Conservation (phyloP, 805 yeast genomes). For the Soucietia sequanensis region DNA sequence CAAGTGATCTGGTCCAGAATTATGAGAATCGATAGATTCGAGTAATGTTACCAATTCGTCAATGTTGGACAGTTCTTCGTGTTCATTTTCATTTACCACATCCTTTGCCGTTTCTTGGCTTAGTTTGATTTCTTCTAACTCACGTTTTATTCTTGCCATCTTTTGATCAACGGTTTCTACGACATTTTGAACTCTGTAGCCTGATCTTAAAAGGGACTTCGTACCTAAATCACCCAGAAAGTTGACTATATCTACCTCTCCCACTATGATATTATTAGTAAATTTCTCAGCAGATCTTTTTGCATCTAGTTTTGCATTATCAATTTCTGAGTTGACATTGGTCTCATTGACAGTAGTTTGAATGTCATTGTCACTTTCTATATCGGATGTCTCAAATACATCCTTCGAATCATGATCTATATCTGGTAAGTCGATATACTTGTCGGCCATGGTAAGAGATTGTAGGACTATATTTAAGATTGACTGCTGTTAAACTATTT, state of each 20-base stretch:
- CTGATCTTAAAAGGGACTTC: constrained; percentile 17
- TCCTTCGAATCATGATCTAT: constrained; percentile 27
- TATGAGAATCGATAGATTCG: constrained; percentile 3
- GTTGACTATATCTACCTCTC: constrained; percentile 30
- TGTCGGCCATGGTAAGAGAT: constrained; percentile 10
- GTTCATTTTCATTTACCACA: not conserved
- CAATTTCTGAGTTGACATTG: constrained; percentile 13
- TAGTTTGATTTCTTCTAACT: constrained; percentile 34
- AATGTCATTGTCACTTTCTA: constrained; percentile 28
- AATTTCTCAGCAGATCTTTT: constrained; percentile 19
- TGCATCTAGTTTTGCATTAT: constrained; percentile 10
- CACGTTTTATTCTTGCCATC: constrained; percentile 36
- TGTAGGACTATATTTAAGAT: no score
- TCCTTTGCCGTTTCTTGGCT: constrained; percentile 6
- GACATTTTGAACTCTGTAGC: constrained; percentile 19
- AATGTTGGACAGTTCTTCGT: constrained; percentile 1
- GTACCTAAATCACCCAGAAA: constrained; percentile 35
- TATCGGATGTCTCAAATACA: constrained; percentile 48
- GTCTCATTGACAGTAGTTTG: constrained; percentile 4
- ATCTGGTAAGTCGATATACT: constrained; percentile 13
- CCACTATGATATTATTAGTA: constrained; percentile 21
- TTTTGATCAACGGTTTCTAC: constrained; percentile 40
- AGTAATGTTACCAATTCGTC: constrained; percentile 7
- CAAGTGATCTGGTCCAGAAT: not conserved
- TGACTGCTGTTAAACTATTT: not conserved